Evolutionary conservation across 192 early-diverging fungal genomes (phyloP).

Genomic region (Umbelopsis sp.): DNA sequence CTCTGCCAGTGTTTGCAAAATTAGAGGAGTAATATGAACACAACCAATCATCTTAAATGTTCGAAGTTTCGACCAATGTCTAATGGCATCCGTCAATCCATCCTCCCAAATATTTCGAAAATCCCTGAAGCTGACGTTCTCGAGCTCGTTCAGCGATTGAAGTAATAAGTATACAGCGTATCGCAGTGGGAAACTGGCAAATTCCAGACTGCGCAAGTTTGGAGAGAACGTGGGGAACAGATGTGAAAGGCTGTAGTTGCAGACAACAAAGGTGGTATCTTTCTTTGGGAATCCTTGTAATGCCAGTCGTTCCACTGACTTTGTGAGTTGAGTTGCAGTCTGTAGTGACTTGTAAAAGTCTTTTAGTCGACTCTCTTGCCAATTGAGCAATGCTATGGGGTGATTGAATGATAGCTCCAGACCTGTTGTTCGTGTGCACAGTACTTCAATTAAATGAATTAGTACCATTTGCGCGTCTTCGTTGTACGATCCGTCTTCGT

Average conservation of each 20-base stretch:
- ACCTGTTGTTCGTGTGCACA: constrained; percentile 8
- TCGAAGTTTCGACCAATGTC: background rate
- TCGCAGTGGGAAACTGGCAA: background rate
- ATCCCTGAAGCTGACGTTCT: constrained; percentile 2
- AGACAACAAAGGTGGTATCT: constrained; percentile 5
- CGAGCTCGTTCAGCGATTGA: background rate
- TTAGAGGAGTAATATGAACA: background rate
- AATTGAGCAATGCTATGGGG: background rate
- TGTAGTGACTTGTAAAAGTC: constrained; percentile 4
- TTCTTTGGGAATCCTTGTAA: constrained; percentile 2
- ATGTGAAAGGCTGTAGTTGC: background rate
- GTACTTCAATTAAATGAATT: constrained; percentile 3
- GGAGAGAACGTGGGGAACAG: constrained; percentile 11
- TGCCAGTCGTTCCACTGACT: background rate
- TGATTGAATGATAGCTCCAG: constrained; percentile 6
- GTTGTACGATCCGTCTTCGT: background rate
- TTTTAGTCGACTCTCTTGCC: background rate
- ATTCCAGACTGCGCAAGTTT: background rate
- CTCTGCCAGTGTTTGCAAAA: background rate
- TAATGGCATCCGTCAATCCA: background rate
- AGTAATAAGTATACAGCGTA: constrained; percentile 11
- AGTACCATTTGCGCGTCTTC: background rate
- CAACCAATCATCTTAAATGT: background rate
- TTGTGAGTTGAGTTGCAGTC: background rate
- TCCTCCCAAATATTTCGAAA: constrained; percentile 11